Base-by-base conservation (phyloP, 768 basidiomycete genomes). In the Boletus vermiculosoides region DNA sequence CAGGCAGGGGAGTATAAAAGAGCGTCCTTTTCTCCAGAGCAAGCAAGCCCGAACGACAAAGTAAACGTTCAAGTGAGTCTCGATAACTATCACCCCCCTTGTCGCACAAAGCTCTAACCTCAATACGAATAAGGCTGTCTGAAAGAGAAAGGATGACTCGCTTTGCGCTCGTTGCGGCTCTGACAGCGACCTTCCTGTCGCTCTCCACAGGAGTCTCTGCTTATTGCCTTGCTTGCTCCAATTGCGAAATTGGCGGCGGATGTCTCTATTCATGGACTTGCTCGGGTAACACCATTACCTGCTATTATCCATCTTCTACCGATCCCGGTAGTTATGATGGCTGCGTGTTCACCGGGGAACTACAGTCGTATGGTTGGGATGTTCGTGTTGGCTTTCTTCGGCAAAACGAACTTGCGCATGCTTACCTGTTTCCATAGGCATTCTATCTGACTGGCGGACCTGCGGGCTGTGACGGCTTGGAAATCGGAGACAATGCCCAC, bases 251-350 rank as follows among this genome's bases (percentile, higher is more conserved):
- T 30, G 9, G n/a, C 10, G 37, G 25, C 23, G 54, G 36, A 37
- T 58, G 57, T 30, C 54, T 58, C 25, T 28, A 58, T 49, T 55
- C 41, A 6, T 58, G 57, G 57, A 56, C 37, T 13, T 58, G 57
- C 33, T 49, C 41, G 18, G 54, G 40, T 16, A 20, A 15, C 30
- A 55, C 46, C 4, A 42, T 58, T 5, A 58, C 45, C 23, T 58
- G 57, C 31, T 48, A 58, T n/a, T 58, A 58, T 6, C 55, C 54
- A 22, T 57, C 53, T n/a, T 23, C 37, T 25, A 41, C 25, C 4
- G 3, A 44, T 18, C 45, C 55, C 5, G 45, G 55, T 7, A 58
- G 37, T 10, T 56, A 16, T 8, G 45, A 37, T 8, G 57, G 34
- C 1, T 58, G 57, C 18, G 57, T 16, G 30, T 56, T 25, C 54